phyloP scores from a whole-genome alignment of 352 stramenopile genomes.

The Pythium folliculosum region DNA sequence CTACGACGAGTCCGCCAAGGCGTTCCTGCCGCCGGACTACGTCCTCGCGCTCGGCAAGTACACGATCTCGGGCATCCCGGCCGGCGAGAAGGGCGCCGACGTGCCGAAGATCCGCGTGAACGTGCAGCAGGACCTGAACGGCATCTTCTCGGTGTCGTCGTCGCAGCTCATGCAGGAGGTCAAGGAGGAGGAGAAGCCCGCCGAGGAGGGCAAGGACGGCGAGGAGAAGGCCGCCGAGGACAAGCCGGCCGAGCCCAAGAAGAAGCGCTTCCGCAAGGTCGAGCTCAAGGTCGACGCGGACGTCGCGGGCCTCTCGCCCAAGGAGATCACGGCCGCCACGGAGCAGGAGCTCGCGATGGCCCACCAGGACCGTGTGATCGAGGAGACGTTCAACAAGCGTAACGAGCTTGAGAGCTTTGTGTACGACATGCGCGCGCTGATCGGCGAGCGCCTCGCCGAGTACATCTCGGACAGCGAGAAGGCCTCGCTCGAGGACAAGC shows the following conservation, averaged over 20 bases:
- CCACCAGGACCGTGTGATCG: constrained; percentile 94
- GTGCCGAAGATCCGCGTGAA: constrained; percentile 94
- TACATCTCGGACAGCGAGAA: constrained; percentile 93
- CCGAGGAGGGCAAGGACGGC: constrained; percentile 62
- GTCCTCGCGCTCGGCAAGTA: constrained; percentile 90
- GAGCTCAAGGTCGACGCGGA: constrained; percentile 74
- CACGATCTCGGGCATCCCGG: constrained; percentile 89
- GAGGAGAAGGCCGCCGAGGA: constrained; percentile 75
- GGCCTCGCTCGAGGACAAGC: constrained; percentile 80
- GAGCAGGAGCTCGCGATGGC: constrained; percentile 96
- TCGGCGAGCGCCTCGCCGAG: constrained; percentile 78
- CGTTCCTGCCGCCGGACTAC: constrained; percentile 71
- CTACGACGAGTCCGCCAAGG: constrained; percentile 86
- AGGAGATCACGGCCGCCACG: constrained; percentile 64
- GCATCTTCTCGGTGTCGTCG: constrained; percentile 93
- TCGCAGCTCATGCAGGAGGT: constrained; percentile 98
- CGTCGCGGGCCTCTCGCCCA: constrained; percentile 55
- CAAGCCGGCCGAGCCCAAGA: constrained; percentile 82
- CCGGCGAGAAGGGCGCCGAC: constrained; percentile 76
- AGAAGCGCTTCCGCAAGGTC: constrained; percentile 95
- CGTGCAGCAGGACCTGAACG: constrained; percentile 97
- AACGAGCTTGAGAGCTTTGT: constrained; percentile 99
- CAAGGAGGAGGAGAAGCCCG: constrained; percentile 81
- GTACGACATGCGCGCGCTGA: constrained; percentile 98
- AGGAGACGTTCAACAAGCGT: constrained; percentile 97